Base-by-base conservation (phyloP, 805 yeast species). In the Cyberlindnera maclurae region DNA sequence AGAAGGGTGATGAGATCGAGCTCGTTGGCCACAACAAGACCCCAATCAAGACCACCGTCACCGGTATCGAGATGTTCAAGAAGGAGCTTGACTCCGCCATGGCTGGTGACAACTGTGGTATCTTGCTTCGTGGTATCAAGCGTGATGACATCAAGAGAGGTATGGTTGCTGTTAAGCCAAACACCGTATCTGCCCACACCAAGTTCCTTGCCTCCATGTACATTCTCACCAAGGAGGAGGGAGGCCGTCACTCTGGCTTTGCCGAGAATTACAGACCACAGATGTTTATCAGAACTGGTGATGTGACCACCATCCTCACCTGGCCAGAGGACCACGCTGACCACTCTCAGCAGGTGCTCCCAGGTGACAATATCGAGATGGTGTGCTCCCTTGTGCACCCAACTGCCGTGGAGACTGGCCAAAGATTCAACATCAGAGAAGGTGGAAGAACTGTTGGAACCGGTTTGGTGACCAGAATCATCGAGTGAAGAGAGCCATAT, bases 31-130 rank as follows among this genome's bases (percentile, higher is more conserved):
- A 73, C 76, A 80, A 82, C 69, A 79, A 79, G 55, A 77, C 77
- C 62, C 90, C 95, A 51, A 64, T 85, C 66, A 90, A 88, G 80
- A 79, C 97, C 55, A 86, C 83, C 47, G 97, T 89, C 49, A 93
- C 98, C 42, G 97, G 97, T 70, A 87, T 93, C 60, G 98, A 93
- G 77, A 90, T 89, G 97, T 93, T 93, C 81, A 89, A 88, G 80
- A 93, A 93, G 77, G 97, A 93, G 66, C 80, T 93, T 59, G 97
- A 89, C 70, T 75, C 79, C 58, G 97, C 97, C 52, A 83, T 83
- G 81, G 98, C 96, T 60, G 98, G 98, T 75, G 98, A 93, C 72
- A 93, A 94, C 68, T 94, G 96, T 64, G 98, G 98, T 70, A 79
- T 93, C 56, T 73, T 93, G 64, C 76, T 93, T 65, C 88, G 98